Evolutionary conservation across 2,329 filamentous ascomycete genomes (phyloP).

Genomic region (Cyphellophora attinorum): DNA sequence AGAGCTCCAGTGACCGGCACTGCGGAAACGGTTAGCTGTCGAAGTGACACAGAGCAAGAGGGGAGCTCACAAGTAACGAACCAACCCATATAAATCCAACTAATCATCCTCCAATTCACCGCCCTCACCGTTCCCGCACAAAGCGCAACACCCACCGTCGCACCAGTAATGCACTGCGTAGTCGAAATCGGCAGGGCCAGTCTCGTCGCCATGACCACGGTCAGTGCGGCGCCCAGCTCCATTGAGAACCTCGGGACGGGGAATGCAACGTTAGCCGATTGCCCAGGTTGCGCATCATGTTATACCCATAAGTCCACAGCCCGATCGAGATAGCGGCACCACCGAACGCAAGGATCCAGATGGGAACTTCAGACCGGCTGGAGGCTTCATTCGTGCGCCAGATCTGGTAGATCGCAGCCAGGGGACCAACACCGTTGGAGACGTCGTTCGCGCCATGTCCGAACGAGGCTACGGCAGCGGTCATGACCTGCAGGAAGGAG

Average conservation of each 20-base stretch:
- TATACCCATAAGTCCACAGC: constrained; percentile 68
- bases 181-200: constrained; percentile 67
- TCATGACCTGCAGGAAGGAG: constrained; percentile 44
- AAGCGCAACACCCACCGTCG: constrained; percentile 39
- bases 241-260: constrained; percentile 51
- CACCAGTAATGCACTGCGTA: constrained; percentile 72
- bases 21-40: no score
- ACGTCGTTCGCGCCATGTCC: constrained; percentile 67
- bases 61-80: no score
- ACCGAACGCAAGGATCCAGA: constrained; percentile 68
- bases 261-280: constrained; percentile 68
- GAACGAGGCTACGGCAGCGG: constrained; percentile 39
- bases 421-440: constrained; percentile 59
- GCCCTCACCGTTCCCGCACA: constrained; percentile 63
- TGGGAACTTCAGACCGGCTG: constrained; percentile 55
- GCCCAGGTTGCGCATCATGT: constrained; percentile 79
- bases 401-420: constrained; percentile 59
- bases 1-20: constrained; percentile 53
- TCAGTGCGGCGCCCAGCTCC: constrained; percentile 71
- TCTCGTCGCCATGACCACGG: constrained; percentile 65
- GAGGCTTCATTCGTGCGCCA: constrained; percentile 55
- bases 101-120: constrained; percentile 65
- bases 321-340: constrained; percentile 55
- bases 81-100: constrained; percentile 58
- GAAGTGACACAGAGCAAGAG: no score